Evolutionary conservation across 371 early-diverging fungal species (phyloP).

Genomic region (Mucor plumbeus): DNA sequence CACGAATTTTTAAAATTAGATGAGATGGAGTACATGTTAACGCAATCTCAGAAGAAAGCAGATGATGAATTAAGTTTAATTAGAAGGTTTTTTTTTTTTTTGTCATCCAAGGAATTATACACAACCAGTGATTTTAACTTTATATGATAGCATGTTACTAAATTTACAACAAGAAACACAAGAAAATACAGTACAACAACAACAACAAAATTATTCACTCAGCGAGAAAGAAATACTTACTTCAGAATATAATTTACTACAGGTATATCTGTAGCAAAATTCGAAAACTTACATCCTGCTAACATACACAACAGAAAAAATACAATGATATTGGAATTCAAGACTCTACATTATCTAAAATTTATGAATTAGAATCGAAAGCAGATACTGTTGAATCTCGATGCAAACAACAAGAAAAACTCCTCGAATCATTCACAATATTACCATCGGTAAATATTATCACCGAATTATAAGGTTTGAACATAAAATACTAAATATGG

Average conservation of each 20-base stretch:
- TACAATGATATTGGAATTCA: neutral
- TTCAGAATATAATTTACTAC: neutral
- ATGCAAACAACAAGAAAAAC: neutral
- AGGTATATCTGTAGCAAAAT: neutral
- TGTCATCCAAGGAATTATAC: neutral
- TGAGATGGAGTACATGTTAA: constrained; percentile 13
- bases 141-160: constrained; percentile 10
- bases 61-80: constrained; percentile 11
- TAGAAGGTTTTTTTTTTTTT: constrained; percentile 9
- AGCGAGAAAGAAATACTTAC: neutral
- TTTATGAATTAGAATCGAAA: constrained; percentile 13
- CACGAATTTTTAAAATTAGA: constrained; percentile 4
- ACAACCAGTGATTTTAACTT: neutral
- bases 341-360: neutral
- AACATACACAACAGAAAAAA: constrained; percentile 7
- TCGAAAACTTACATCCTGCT: neutral
- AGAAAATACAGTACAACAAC: constrained; percentile 5
- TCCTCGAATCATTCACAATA: neutral
- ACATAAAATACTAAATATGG: neutral
- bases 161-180: constrained; percentile 5
- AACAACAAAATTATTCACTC: neutral
- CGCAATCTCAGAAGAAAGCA: constrained; percentile 5
- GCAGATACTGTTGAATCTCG: neutral
- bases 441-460: constrained; percentile 13
- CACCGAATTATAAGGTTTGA: neutral